Evolutionary conservation across 2,329 filamentous ascomycete species (phyloP).

Genomic region (Leptographium wingfieldii): DNA sequence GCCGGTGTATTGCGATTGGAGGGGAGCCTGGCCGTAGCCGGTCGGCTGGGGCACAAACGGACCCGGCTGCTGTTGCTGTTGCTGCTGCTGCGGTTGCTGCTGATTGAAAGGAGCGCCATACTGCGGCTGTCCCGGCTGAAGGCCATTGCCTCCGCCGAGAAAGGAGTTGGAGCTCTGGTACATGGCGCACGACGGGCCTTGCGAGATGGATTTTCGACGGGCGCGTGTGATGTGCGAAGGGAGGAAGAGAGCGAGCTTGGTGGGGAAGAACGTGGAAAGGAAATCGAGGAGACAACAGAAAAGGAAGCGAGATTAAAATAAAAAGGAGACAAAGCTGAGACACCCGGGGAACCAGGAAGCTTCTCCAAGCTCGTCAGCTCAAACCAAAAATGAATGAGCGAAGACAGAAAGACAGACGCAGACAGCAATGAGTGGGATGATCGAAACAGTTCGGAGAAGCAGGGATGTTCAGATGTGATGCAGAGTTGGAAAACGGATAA

Average conservation of each 20-base stretch:
- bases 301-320: neutral
- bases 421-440: neutral
- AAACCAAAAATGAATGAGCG: neutral
- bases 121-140: slow-evolving; percentile 56
- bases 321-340: neutral
- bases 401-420: neutral
- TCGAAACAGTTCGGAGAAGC: neutral
- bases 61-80: slow-evolving; percentile 37
- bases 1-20: slow-evolving; percentile 49
- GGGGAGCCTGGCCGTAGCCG: slow-evolving; percentile 42
- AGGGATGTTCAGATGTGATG: neutral
- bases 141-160: slow-evolving; percentile 60
- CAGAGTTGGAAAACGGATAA: neutral
- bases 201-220: neutral
- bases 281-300: neutral
- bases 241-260: neutral
- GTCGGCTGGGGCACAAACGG: slow-evolving; percentile 48
- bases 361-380: neutral
- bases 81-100: slow-evolving; percentile 29
- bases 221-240: neutral
- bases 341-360: neutral
- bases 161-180: slow-evolving; percentile 84
- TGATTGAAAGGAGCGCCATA: slow-evolving; percentile 31
- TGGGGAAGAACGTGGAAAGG: neutral
- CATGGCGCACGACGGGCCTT: slow-evolving; percentile 40